phyloP scores from a whole-genome alignment of 2,329 filamentous ascomycete genomes.

The Fusarium nematophilum region DNA sequence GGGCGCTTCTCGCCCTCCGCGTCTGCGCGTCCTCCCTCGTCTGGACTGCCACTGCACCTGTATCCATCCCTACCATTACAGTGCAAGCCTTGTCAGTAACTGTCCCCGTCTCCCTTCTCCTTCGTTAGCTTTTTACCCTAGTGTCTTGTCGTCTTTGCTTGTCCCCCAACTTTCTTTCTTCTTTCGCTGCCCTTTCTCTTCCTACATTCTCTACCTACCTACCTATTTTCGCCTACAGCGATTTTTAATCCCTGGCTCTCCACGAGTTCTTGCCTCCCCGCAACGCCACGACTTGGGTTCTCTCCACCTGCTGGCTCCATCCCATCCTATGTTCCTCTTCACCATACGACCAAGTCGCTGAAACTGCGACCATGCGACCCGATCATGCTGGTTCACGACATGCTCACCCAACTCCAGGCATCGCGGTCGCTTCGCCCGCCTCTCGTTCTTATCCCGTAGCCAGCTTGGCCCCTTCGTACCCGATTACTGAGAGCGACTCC shows the following conservation, averaged over 20 bases:
- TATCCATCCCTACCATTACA: constrained; percentile 22
- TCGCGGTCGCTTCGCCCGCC: constrained; percentile 20
- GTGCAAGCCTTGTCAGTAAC: constrained; percentile 34
- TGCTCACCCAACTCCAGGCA: constrained; percentile 42
- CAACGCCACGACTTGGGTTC: constrained; percentile 33
- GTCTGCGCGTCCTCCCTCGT: constrained; percentile 27
- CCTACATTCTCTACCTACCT: constrained; percentile 1
- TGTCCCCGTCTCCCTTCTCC: constrained; percentile 29
- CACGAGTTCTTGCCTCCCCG: constrained; percentile 38
- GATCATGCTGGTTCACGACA: constrained; percentile 41
- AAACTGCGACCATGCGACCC: constrained; percentile 46
- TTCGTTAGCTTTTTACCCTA: constrained; percentile 23
- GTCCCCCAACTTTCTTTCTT: constrained; percentile 12
- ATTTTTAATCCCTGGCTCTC: constrained; percentile 28
- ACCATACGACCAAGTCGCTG: constrained; percentile 41
- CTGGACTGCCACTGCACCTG: constrained; percentile 25
- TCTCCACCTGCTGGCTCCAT: constrained; percentile 30
- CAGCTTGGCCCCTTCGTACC: constrained; percentile 38
- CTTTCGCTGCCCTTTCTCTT: constrained; percentile 6
- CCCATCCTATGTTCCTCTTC: constrained; percentile 41
- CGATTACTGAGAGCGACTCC: constrained; percentile 36
- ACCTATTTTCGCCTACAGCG: constrained; percentile 1
- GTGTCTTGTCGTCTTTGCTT: constrained; percentile 23
- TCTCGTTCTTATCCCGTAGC: constrained; percentile 26
- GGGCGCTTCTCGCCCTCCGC: constrained; percentile 22